Evolutionary conservation across 495 filamentous ascomycete species (phyloP).

Genomic region (Tuber melanosporum): DNA sequence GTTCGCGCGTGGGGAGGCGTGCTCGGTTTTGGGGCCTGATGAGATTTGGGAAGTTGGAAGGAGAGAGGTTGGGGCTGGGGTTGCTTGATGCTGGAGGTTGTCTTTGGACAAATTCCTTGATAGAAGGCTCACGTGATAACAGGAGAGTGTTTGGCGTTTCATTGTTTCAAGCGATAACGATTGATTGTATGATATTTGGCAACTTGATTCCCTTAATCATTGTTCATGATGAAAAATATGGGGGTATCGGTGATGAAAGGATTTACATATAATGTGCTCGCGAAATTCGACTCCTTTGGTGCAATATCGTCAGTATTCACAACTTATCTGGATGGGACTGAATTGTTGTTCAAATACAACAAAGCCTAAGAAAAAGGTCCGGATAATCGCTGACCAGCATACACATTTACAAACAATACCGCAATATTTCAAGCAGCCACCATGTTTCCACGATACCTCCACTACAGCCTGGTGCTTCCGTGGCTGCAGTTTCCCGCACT

Average conservation of each 20-base stretch:
- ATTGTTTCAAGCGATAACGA: not conserved
- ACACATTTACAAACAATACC: not conserved
- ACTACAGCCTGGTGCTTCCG: not conserved
- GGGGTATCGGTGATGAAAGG: not conserved
- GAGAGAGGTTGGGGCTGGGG: constrained; percentile 5
- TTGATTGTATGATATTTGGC: not conserved
- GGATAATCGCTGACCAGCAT: not conserved
- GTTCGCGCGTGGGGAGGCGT: not conserved
- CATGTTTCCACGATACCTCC: not conserved
- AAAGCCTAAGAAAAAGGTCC: not conserved
- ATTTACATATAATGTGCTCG: not conserved
- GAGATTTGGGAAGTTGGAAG: constrained; percentile 22
- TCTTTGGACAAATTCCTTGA: not conserved
- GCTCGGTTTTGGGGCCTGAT: constrained; percentile 16
- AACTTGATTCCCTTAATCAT: not conserved
- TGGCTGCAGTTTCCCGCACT: not conserved
- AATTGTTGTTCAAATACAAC: not conserved
- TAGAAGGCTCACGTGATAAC: not conserved
- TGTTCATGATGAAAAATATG: constrained; percentile 1
- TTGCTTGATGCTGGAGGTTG: not conserved
- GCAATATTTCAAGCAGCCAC: not conserved
- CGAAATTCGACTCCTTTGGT: not conserved
- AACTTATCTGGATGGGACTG: not conserved
- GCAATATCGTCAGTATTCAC: not conserved
- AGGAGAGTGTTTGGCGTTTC: not conserved